Conservation (phyloP, 2,329 filamentous ascomycete species). For the Apiospora sp. region DNA sequence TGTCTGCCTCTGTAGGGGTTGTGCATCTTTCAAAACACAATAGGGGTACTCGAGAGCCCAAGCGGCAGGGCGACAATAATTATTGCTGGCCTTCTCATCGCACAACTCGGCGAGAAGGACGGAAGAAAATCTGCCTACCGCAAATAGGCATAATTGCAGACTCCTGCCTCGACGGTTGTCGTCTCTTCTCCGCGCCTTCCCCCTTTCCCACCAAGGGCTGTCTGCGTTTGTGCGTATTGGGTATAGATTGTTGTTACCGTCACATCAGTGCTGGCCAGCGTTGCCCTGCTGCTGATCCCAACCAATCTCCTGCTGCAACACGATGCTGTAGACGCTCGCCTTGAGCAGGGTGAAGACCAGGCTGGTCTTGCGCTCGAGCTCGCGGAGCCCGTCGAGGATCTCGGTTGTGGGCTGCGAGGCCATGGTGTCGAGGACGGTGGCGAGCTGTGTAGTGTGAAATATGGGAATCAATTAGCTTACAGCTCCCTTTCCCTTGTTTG, state of each 20-base stretch:
- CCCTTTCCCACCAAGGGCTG: background rate
- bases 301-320: slow-evolving; percentile 94
- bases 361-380: slow-evolving; percentile 92
- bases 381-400: slow-evolving; percentile 84
- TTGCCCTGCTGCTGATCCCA: slow-evolving; percentile 61
- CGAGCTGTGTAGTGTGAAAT: slow-evolving; percentile 55
- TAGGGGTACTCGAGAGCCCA: background rate
- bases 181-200: background rate
- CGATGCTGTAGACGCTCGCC: slow-evolving; percentile 98
- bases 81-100: background rate
- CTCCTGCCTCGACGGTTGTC: background rate
- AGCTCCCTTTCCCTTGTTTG: background rate
- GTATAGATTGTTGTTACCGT: background rate
- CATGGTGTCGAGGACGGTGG: slow-evolving; percentile 67
- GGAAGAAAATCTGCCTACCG: background rate
- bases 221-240: background rate
- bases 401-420: slow-evolving; percentile 77
- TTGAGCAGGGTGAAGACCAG: slow-evolving; percentile 95
- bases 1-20: background rate
- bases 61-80: background rate
- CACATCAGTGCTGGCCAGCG: background rate
- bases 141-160: background rate
- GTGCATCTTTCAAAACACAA: background rate
- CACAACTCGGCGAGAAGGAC: background rate
- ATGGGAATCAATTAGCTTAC: background rate